Conservation (phyloP, 257 asterid species). For the Lithospermum erythrorhizon region DNA sequence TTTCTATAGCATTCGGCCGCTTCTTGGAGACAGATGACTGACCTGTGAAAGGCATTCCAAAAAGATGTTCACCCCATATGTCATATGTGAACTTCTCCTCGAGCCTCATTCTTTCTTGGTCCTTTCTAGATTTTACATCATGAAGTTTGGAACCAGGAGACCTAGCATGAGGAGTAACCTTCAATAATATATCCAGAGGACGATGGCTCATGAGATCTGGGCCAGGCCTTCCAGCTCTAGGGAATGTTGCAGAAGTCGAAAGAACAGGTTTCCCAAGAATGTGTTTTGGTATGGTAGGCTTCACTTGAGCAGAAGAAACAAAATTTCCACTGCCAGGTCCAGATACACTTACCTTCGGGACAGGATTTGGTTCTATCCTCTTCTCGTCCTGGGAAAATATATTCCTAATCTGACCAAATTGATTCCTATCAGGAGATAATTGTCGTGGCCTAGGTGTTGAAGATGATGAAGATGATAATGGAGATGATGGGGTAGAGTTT, state of each 20-base stretch:
- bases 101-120: slow-evolving; percentile 18
- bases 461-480: slow-evolving; percentile 55
- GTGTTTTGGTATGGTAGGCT: slow-evolving; percentile 21
- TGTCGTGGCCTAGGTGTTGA: slow-evolving; percentile 36
- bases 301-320: slow-evolving; percentile 21
- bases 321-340: slow-evolving; percentile 17
- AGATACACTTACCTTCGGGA: slow-evolving; percentile 16
- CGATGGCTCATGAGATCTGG: slow-evolving; percentile 27
- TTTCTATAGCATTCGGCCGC: slow-evolving; percentile 19
- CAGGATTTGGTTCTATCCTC: slow-evolving; percentile 17
- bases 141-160: slow-evolving; percentile 66
- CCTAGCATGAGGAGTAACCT: slow-evolving; percentile 54
- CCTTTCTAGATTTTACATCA: slow-evolving; percentile 17
- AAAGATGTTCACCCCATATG: slow-evolving; percentile 90
- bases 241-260: slow-evolving; percentile 58
- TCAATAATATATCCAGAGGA: slow-evolving; percentile 37
- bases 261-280: slow-evolving; percentile 35
- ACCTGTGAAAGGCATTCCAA: slow-evolving; percentile 29
- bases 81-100: slow-evolving; percentile 56
- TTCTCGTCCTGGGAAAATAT: slow-evolving; percentile 21
- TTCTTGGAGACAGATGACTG: slow-evolving; percentile 22
- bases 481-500: slow-evolving; percentile 83
- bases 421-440: slow-evolving; percentile 26
- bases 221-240: slow-evolving; percentile 25
- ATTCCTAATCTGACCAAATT: slow-evolving; percentile 23